A percentile compares a stretch with the other conserved stretches of the same genome.
Conservation (phyloP, 2,329 filamentous ascomycete genomes). For the Colletotrichum melonis region DNA sequence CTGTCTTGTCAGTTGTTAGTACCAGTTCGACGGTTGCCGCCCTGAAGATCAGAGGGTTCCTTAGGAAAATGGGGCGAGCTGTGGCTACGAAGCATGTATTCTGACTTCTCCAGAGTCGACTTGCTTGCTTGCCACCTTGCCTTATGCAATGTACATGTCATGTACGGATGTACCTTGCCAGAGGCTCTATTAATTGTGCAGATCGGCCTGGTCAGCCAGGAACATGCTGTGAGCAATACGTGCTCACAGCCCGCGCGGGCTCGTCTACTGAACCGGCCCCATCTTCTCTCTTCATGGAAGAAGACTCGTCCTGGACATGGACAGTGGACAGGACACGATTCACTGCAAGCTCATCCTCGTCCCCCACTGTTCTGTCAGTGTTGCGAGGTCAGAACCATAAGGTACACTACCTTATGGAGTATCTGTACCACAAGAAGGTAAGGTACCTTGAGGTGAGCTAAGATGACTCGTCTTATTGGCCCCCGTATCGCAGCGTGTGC, state of each 20-base stretch:
- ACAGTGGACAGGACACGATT: neutral
- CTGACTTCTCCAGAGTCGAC: neutral
- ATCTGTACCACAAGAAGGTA: neutral
- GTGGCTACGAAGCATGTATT: neutral
- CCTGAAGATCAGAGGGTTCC: neutral
- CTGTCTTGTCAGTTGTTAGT: neutral
- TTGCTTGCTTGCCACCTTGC: neutral
- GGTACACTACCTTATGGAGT: too few relatives aligned
- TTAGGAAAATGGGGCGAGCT: neutral
- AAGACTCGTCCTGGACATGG: too few relatives aligned
- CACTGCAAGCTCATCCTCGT: constrained; percentile 25
- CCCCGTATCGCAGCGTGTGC: neutral
- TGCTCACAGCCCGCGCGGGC: neutral
- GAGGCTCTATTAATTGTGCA: constrained; percentile 30
- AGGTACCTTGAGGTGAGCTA: neutral
- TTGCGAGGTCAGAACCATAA: neutral
- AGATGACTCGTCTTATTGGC: constrained; percentile 32
- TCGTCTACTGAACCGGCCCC: neutral
- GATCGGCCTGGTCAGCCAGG: constrained; percentile 27
- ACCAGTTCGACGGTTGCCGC: neutral
- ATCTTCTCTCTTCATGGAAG: neutral
- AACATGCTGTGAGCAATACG: constrained; percentile 18
- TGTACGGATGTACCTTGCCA: constrained; percentile 15
- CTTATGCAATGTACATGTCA: neutral
- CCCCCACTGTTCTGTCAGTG: constrained; percentile 22